Conservation (phyloP, 768 basidiomycete species). For the Lactarius sp. region DNA sequence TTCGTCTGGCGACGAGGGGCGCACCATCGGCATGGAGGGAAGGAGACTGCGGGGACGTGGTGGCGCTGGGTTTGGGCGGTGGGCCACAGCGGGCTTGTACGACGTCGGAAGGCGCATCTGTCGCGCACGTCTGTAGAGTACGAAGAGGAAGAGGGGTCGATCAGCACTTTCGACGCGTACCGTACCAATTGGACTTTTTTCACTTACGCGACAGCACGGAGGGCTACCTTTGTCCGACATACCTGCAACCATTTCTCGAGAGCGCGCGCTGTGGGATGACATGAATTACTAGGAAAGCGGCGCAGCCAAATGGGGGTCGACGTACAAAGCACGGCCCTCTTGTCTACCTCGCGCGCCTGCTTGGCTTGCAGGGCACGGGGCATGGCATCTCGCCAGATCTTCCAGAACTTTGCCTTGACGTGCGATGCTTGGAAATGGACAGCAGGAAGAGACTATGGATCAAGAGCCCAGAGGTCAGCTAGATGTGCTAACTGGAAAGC, state of each 20-base stretch:
- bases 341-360: slow-evolving; percentile 59
- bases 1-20: slow-evolving; percentile 14
- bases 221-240: slow-evolving; percentile 63
- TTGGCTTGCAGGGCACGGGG: slow-evolving; percentile 63
- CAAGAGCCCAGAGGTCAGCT: slow-evolving; percentile 13
- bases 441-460: slow-evolving; percentile 64
- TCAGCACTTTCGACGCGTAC: slow-evolving; percentile 4
- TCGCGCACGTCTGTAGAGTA: slow-evolving; percentile 59
- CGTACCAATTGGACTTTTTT: not conserved
- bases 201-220: slow-evolving; percentile 81
- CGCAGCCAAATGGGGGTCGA: slow-evolving; percentile 12
- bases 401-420: slow-evolving; percentile 57
- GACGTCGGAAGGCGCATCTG: slow-evolving; percentile 69
- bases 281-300: slow-evolving; percentile 18
- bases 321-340: slow-evolving; percentile 53
- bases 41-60: slow-evolving; percentile 31
- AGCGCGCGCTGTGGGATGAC: slow-evolving; percentile 39
- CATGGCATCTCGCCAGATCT: slow-evolving; percentile 62
- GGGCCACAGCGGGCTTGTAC: slow-evolving; percentile 28
- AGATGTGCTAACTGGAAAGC: not conserved
- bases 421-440: slow-evolving; percentile 66
- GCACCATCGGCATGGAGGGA: slow-evolving; percentile 31
- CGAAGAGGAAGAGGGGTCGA: slow-evolving; percentile 8
- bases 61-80: slow-evolving; percentile 33
- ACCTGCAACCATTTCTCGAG: slow-evolving; percentile 66